phyloP scores from a whole-genome alignment of 2,329 filamentous ascomycete species.

The Pleomassaria siparia region DNA sequence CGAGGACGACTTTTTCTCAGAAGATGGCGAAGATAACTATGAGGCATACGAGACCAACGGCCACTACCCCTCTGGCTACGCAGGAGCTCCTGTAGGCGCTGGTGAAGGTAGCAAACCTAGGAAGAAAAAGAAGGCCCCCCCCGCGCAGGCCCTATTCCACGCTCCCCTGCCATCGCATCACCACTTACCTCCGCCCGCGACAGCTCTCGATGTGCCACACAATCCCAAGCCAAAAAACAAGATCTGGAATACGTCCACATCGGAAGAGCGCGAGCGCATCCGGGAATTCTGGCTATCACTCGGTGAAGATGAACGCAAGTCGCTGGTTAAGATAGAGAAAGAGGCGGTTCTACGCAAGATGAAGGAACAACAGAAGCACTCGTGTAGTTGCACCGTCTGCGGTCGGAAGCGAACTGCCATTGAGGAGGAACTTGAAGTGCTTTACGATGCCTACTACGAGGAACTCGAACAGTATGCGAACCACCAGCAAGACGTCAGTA shows the following conservation, averaged over 20 bases:
- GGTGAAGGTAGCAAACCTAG: constrained; percentile 56
- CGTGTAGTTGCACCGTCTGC: constrained; percentile 96
- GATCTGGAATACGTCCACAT: constrained; percentile 96
- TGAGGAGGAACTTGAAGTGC: constrained; percentile 93
- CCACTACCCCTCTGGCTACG: constrained; percentile 33
- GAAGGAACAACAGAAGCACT: constrained; percentile 99
- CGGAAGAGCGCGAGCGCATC: constrained; percentile 94
- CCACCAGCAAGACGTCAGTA: constrained; percentile 70
- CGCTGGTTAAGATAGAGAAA: constrained; percentile 96
- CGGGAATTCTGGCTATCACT: constrained; percentile 97
- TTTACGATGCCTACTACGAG: constrained; percentile 98
- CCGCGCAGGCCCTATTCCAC: constrained; percentile 36
- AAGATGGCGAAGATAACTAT: constrained; percentile 30
- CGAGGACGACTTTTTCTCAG: constrained; percentile 33
- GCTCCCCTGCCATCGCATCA: constrained; percentile 29
- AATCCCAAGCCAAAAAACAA: constrained; percentile 61
- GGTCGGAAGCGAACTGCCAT: constrained; percentile 95
- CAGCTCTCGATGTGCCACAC: constrained; percentile 46
- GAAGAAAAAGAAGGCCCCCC: constrained; percentile 68
- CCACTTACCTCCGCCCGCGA: constrained; percentile 46
- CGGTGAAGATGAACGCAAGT: constrained; percentile 91
- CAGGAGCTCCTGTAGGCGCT: constrained; percentile 20
- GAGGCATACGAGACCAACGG: constrained; percentile 34
- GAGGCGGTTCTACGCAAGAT: constrained; percentile 97
- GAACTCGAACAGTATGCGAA: constrained; percentile 98